Evolutionary conservation across 495 filamentous ascomycete species (phyloP).

Genomic region (Hypoxylon rickii): DNA sequence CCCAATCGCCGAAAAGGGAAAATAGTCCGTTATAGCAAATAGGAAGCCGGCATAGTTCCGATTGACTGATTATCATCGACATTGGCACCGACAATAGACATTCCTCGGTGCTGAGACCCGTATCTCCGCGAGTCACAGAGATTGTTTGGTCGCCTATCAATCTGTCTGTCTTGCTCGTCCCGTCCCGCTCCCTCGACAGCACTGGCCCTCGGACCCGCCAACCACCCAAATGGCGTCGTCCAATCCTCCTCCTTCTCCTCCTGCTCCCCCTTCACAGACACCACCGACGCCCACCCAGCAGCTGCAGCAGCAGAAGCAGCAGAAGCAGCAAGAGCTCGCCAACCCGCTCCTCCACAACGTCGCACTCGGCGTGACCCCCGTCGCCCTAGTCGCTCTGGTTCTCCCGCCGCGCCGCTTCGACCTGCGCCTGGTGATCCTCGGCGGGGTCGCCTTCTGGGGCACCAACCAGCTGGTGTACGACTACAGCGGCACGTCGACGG

Average conservation of each 20-base stretch:
- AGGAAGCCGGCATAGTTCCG: background rate
- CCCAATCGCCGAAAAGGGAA: background rate
- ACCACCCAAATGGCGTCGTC: slow-evolving; percentile 3
- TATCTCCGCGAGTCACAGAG: background rate
- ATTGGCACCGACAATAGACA: background rate
- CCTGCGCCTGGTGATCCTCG: slow-evolving; percentile 65
- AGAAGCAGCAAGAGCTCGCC: slow-evolving; percentile 44
- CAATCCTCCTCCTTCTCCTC: background rate
- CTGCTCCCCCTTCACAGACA: slow-evolving; percentile 2
- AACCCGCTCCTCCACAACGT: slow-evolving; percentile 60
- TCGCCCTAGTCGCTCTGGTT: slow-evolving; percentile 69
- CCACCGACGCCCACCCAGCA: background rate
- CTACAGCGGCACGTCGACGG: slow-evolving; percentile 62
- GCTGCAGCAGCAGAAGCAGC: slow-evolving; percentile 2
- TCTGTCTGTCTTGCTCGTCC: background rate
- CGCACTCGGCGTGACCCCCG: slow-evolving; percentile 66
- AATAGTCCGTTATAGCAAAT: background rate
- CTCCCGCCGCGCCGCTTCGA: slow-evolving; percentile 83
- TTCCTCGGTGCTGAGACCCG: background rate
- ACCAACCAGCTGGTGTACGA: slow-evolving; percentile 68
- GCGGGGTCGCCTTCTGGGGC: slow-evolving; percentile 61
- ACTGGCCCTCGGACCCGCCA: background rate
- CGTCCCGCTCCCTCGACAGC: background rate
- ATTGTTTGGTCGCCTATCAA: background rate
- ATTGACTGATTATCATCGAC: background rate